Conservation (phyloP, 257 asterid genomes). For the Misopates orontium region DNA sequence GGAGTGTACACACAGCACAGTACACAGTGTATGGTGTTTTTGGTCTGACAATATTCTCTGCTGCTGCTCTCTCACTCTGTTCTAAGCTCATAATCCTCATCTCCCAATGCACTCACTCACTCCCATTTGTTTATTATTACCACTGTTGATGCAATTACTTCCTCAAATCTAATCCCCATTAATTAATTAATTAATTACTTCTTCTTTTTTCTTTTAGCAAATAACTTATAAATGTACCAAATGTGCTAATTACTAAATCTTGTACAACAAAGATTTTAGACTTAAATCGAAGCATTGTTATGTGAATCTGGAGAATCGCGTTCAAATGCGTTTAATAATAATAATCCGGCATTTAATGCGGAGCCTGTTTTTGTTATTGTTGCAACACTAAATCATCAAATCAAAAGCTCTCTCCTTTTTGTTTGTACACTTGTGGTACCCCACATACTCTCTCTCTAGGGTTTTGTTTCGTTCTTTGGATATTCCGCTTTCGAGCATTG, state of each 20-base stretch:
- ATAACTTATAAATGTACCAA: no score
- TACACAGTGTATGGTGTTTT: background rate
- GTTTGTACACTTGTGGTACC: background rate
- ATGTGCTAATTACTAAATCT: no score
- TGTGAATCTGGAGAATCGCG: constrained; percentile 28
- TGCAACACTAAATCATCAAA: constrained; percentile 9
- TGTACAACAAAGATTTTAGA: background rate
- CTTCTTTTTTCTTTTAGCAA: no score
- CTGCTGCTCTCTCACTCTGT: constrained; percentile 13
- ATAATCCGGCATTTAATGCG: constrained; percentile 38
- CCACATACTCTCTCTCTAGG: constrained; percentile 20
- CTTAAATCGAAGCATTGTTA: constrained; percentile 26
- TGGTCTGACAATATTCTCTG: constrained; percentile 54
- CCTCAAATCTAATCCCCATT: background rate
- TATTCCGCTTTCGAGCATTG: constrained; percentile 15
- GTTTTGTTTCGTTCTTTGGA: constrained; percentile 13
- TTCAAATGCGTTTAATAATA: constrained; percentile 6
- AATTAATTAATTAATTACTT: background rate
- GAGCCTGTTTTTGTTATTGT: constrained; percentile 6
- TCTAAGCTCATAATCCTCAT: background rate
- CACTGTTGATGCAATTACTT: background rate
- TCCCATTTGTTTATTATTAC: constrained; percentile 5
- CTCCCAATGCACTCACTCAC: background rate
- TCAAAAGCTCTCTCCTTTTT: constrained; percentile 13
- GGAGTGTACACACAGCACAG: background rate